Evolutionary conservation across 331 rosid species (phyloP).

Genomic region (Pyracantha coccinea): DNA sequence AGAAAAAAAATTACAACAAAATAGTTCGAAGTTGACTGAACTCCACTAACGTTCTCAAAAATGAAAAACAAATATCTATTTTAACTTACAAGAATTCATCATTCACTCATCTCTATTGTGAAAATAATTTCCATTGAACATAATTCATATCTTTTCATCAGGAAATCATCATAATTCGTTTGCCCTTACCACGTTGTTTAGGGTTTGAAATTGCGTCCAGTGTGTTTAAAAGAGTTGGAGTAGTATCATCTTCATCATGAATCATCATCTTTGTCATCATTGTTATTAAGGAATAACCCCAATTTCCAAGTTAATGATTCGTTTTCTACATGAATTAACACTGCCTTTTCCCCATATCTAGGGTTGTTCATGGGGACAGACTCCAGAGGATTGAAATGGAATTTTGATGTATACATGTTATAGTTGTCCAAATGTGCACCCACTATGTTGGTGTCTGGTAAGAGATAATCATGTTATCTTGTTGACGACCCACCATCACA

Average conservation of each 20-base stretch:
- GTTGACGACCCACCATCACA: constrained; percentile 13
- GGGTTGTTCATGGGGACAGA: not conserved
- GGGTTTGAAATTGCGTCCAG: not conserved
- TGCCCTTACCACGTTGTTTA: constrained; percentile 2
- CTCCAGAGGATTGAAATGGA: not conserved
- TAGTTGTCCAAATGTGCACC: constrained; percentile 6
- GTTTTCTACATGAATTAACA: no score
- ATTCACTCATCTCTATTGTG: no score
- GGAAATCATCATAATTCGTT: not conserved
- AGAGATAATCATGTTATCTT: constrained; percentile 10
- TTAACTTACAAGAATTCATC: no score
- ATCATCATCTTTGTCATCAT: not conserved
- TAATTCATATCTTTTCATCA: not conserved
- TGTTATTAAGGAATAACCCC: not conserved
- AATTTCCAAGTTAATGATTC: not conserved
- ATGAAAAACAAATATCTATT: no score
- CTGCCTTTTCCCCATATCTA: no score
- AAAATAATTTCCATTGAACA: not conserved
- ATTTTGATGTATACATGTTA: not conserved
- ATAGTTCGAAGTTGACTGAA: no score
- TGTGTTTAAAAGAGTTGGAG: not conserved
- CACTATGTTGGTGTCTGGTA: constrained; percentile 12
- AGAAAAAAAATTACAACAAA: no score
- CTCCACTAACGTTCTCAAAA: no score
- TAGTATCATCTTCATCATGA: not conserved